These are phyloP conservation scores for Liriodendron chinense DNA, from an alignment of 164 flowering plant genomes.

Conservation along the genomic window DNA sequence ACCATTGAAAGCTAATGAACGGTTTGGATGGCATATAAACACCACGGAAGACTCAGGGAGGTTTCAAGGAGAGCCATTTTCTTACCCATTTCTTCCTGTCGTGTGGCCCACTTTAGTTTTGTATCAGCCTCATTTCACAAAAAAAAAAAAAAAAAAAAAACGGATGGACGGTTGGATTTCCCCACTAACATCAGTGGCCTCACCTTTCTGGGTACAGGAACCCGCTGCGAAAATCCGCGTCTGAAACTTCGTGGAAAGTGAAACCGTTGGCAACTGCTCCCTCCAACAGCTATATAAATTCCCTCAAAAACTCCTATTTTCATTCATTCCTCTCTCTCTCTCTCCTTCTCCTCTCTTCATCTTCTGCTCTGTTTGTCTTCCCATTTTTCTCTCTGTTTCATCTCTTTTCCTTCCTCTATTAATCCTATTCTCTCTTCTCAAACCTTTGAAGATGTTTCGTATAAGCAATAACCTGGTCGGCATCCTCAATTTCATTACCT, in stretches of 20 bases:
- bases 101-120: no score
- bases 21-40: no score
- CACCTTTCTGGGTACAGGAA: not conserved
- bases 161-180: not conserved
- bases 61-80: no score
- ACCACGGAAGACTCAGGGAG: no score
- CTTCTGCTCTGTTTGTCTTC: not conserved
- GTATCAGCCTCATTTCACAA: no score
- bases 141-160: no score
- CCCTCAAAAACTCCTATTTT: not conserved
- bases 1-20: no score
- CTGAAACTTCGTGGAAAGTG: not conserved
- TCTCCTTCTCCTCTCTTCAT: not conserved
- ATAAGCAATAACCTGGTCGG: conserved; percentile 57
- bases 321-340: not conserved
- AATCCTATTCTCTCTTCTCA: not conserved
- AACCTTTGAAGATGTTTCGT: conserved; percentile 30
- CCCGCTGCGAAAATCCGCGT: not conserved
- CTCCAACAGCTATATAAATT: not conserved
- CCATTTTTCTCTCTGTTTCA: not conserved
- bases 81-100: no score
- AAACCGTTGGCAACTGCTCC: not conserved
- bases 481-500: conserved; percentile 52
- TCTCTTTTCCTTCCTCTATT: not conserved
- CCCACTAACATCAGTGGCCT: not conserved